Conservation (phyloP, 495 filamentous ascomycete species). For the Daldinia grandis region DNA sequence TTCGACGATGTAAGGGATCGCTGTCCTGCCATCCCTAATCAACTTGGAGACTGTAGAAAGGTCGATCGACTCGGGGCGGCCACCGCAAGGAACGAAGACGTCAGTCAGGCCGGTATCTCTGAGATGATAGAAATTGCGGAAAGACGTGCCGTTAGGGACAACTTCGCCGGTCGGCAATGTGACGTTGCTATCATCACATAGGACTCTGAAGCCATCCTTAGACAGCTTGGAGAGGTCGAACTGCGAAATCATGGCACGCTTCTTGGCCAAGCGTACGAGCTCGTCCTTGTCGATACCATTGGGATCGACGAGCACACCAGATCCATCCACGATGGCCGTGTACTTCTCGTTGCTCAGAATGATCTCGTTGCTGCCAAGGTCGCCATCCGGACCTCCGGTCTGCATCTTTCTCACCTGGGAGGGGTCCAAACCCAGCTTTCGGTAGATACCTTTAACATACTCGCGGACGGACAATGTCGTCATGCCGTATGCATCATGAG, state of each 20-base stretch:
- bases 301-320: conserved; percentile 93
- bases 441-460: conserved; percentile 95
- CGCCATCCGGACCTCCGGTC: conserved; percentile 96
- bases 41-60: conserved; percentile 83
- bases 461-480: conserved; percentile 96
- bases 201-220: conserved; percentile 85
- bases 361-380: conserved; percentile 97
- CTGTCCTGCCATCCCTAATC: conserved; percentile 82
- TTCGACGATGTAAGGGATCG: conserved; percentile 94
- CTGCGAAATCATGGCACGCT: conserved; percentile 86
- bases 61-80: conserved; percentile 96
- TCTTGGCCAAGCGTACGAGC: conserved; percentile 83
- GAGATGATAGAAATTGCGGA: conserved; percentile 97
- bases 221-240: conserved; percentile 90
- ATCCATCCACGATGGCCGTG: conserved; percentile 89
- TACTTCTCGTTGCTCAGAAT: conserved; percentile 95
- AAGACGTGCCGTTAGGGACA: conserved; percentile 88
- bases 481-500: conserved; percentile 97
- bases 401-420: conserved; percentile 89
- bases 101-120: conserved; percentile 79
- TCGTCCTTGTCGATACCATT: conserved; percentile 87
- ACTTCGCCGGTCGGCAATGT: conserved; percentile 86
- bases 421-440: conserved; percentile 88
- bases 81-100: conserved; percentile 94
- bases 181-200: conserved; percentile 89